A percentile compares a stretch with the other conserved stretches of the same genome.
Conservation (phyloP, 2,329 filamentous ascomycete genomes). For the Cladophialophora carrionii region DNA sequence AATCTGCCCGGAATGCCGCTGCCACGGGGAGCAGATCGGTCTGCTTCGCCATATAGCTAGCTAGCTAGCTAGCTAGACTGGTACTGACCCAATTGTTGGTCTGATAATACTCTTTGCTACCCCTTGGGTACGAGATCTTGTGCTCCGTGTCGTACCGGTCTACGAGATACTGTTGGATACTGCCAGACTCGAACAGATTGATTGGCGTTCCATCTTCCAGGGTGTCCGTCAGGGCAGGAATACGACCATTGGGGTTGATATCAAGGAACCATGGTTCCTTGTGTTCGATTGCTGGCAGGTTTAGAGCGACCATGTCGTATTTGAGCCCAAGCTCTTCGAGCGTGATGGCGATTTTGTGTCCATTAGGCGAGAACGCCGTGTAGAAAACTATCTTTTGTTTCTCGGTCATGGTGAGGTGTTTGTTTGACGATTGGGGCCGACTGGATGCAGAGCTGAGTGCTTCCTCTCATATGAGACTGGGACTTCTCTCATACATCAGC, state of each 20-base stretch:
- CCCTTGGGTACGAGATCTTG: slow-evolving; percentile 77
- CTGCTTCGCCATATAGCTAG: too few relatives aligned
- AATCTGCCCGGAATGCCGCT: too few relatives aligned
- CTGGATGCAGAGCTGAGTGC: slow-evolving; percentile 23
- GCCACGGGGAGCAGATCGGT: too few relatives aligned
- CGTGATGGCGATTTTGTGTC: slow-evolving; percentile 45
- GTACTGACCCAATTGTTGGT: slow-evolving; percentile 71
- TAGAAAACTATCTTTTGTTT: slow-evolving; percentile 42
- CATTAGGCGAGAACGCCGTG: slow-evolving; percentile 42
- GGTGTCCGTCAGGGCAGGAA: slow-evolving; percentile 81
- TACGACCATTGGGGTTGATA: slow-evolving; percentile 90
- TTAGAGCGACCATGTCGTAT: slow-evolving; percentile 38
- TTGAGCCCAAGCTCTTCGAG: slow-evolving; percentile 44
- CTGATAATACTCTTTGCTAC: slow-evolving; percentile 74
- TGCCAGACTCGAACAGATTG: slow-evolving; percentile 77
- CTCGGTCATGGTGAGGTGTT: not conserved
- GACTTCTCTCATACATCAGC: too few relatives aligned
- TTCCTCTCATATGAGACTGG: not conserved
- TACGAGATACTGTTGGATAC: slow-evolving; percentile 83
- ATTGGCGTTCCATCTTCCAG: slow-evolving; percentile 68
- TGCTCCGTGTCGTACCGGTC: slow-evolving; percentile 78
- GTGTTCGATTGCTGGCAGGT: slow-evolving; percentile 65
- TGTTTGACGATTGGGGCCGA: slow-evolving; percentile 20
- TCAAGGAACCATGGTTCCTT: slow-evolving; percentile 87
- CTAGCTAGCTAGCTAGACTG: too few relatives aligned